These are phyloP conservation scores for Cryphonectria radicalis DNA, from an alignment of 2,329 filamentous ascomycete genomes.

Conservation along the genomic window DNA sequence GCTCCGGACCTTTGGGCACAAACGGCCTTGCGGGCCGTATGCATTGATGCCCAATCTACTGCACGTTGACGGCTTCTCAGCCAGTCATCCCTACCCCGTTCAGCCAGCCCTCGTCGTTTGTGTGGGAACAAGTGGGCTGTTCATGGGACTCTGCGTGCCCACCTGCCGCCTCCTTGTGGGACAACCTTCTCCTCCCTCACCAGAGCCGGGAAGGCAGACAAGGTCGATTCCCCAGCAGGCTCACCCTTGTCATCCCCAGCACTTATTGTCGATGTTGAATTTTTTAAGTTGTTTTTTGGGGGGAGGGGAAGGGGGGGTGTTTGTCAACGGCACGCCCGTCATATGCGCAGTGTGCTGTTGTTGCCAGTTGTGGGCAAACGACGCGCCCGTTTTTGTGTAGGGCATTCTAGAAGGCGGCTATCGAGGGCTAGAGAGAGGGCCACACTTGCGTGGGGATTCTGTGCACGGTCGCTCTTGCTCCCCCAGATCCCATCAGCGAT, in stretches of 20 bases:
- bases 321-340: background rate
- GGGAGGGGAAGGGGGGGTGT: background rate
- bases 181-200: background rate
- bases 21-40: conserved; percentile 33
- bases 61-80: conserved; percentile 33
- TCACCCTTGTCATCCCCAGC: background rate
- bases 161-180: conserved; percentile 15
- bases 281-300: background rate
- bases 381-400: conserved; percentile 1
- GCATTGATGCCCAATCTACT: conserved; percentile 40
- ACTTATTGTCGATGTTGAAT: background rate
- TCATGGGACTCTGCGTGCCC: conserved; percentile 10
- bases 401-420: conserved; percentile 30
- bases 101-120: conserved; percentile 9
- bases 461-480: conserved; percentile 17
- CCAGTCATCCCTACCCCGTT: conserved; percentile 34
- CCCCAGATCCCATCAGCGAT: conserved; percentile 32
- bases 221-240: background rate
- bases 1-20: conserved; percentile 37
- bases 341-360: background rate
- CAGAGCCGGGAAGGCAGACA: background rate
- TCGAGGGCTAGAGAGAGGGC: conserved; percentile 9
- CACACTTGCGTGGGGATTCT: conserved; percentile 2
- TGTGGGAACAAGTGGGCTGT: conserved; percentile 17
- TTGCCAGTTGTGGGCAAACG: background rate